Evolutionary conservation across 225 moss, liverwort and hornwort genomes (phyloP).

Genomic region (Lunularia cruciata): DNA sequence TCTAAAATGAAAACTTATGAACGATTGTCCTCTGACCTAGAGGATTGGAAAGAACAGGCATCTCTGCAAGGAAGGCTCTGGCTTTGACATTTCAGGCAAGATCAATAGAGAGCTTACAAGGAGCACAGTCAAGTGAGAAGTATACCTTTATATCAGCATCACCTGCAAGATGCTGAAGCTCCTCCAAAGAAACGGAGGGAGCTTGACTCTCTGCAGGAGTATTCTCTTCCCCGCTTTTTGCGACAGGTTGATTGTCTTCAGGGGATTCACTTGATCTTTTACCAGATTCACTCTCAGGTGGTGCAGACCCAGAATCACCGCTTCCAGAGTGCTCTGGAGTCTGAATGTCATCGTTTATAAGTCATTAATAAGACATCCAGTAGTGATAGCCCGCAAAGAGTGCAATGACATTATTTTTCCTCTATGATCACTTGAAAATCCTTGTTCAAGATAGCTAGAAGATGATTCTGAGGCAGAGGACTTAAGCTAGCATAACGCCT

Average conservation of each 20-base stretch:
- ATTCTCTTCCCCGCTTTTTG: constrained; percentile 55
- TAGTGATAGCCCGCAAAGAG: no score
- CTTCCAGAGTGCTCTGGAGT: constrained; percentile 26
- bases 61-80: no score
- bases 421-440: no score
- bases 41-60: no score
- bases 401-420: no score
- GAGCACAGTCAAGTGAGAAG: background rate
- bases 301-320: constrained; percentile 28
- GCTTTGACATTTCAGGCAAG: background rate
- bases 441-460: no score
- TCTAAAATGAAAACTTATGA: no score
- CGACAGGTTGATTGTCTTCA: constrained; percentile 18
- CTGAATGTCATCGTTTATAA: constrained; percentile 10
- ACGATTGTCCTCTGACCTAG: no score
- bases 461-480: no score
- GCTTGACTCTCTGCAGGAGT: constrained; percentile 42
- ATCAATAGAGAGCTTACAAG: background rate
- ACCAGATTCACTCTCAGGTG: constrained; percentile 4
- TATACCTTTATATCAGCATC: constrained; percentile 92
- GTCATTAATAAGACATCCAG: no score
- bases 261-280: constrained; percentile 6
- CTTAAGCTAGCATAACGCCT: background rate
- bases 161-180: constrained; percentile 87
- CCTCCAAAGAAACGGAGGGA: constrained; percentile 73